Base-by-base conservation (phyloP, 2,329 filamentous ascomycete species). In the Dendryphion nanum region DNA sequence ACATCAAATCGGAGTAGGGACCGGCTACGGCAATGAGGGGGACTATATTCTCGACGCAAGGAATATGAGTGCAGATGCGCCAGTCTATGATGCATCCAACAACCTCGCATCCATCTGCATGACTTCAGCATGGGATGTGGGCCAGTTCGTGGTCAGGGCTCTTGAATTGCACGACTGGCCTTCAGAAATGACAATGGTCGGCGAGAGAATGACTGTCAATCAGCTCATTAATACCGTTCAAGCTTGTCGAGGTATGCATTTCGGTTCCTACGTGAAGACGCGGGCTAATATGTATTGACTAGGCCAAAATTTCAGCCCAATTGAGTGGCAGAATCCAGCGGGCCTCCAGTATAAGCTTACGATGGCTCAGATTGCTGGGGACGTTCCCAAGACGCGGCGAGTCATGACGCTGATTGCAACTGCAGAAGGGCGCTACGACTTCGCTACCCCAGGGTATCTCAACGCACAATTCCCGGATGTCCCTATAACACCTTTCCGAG, bases 51-150 rank as follows among this genome's bases (percentile, higher is more conserved):
- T 87, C 47, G 72, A 89, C 53, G 66, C 85, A 20, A 74, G 74
- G 30, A 66, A 58, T 4, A 76, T 75, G 51, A 59, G 69, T 14
- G 83, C 83, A 2, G 76, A 82, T 45, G 77, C 83, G 5, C 78
- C 83, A 2, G 73, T 77, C 21, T 72, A 68, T n/a, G 76, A 77
- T 38, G 49, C 61, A 40, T 52, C 66, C 1, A 42, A 74, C 77
- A n/a, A 73, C 68, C 35, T 50, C 10, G 46, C 59, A 2, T 53
- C 38, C 6, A 64, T 89, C 5, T 83, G 78, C 48, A 69, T 89
- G 69, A 89, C 83, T 2, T 83, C 83, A 4, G 77, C 82, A 13
- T 72, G 79, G 45, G 86, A 90, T 52, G 77, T 88, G 4, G 85
- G 77, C 17, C 74, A 75, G n/a, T 88, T 85, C 49, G 71, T 89